A percentile compares a stretch with the other conserved stretches of the same genome.
Evolutionary conservation across 805 yeast species (phyloP).

Genomic region (Aciculoconidium aculeatum): DNA sequence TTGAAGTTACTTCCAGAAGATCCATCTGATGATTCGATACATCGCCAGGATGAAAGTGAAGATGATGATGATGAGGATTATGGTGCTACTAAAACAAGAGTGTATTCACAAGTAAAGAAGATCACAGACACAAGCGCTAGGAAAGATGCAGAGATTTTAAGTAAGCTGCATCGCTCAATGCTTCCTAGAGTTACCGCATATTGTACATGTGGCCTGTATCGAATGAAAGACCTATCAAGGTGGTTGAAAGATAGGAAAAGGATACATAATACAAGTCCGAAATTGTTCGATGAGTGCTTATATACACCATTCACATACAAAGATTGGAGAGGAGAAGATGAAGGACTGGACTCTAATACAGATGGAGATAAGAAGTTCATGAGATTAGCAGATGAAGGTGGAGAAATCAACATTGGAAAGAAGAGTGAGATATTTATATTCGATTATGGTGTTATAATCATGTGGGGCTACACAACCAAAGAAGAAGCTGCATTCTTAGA

Average conservation of each 20-base stretch:
- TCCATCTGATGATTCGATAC: conserved; percentile 15
- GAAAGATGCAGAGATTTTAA: conserved; percentile 88
- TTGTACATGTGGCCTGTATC: conserved; percentile 90
- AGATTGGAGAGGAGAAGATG: conserved; percentile 61
- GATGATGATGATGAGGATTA: conserved; percentile 15
- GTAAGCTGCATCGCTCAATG: conserved; percentile 76
- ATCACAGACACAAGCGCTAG: conserved; percentile 87
- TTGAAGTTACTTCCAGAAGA: conserved; percentile 66
- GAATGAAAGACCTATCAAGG: conserved; percentile 77
- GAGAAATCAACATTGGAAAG: conserved; percentile 84
- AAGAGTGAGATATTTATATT: conserved; percentile 80
- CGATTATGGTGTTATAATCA: conserved; percentile 94
- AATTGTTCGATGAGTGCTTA: conserved; percentile 87
- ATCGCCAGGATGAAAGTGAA: conserved; percentile 11
- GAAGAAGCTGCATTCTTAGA: conserved; percentile 79
- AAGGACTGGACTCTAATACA: conserved; percentile 18
- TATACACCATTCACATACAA: conserved; percentile 85
- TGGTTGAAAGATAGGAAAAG: conserved; percentile 80
- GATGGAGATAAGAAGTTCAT: conserved; percentile 35
- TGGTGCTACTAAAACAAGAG: conserved; percentile 38
- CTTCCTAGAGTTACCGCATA: conserved; percentile 94
- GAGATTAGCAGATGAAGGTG: conserved; percentile 88
- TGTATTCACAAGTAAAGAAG: conserved; percentile 76
- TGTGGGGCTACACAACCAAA: conserved; percentile 88
- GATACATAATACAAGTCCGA: conserved; percentile 73